These are phyloP conservation scores for Camillea tinctor DNA, from an alignment of 2,329 filamentous ascomycete genomes.

Conservation along the genomic window DNA sequence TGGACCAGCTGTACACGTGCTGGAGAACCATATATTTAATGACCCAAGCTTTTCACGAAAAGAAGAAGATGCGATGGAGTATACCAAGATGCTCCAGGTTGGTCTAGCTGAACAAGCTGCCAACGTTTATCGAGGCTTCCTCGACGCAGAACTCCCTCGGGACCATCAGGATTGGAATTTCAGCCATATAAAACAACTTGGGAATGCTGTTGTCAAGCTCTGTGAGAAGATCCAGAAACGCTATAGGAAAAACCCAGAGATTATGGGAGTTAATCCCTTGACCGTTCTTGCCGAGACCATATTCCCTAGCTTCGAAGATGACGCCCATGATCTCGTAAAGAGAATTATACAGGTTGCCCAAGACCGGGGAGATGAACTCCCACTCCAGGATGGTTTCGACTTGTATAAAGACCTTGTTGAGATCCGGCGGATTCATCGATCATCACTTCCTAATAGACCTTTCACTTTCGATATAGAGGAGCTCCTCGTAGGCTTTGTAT, in stretches of 20 bases:
- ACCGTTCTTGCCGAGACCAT: conserved; percentile 78
- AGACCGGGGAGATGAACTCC: conserved; percentile 70
- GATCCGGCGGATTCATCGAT: conserved; percentile 76
- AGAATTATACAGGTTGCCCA: conserved; percentile 75
- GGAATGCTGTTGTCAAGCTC: conserved; percentile 80
- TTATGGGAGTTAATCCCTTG: conserved; percentile 70
- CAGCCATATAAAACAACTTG: conserved; percentile 83
- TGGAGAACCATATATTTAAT: conserved; percentile 78
- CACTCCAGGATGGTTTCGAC: conserved; percentile 89
- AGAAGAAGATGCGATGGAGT: conserved; percentile 69
- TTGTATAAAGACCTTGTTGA: conserved; percentile 86
- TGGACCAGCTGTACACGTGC: conserved; percentile 73
- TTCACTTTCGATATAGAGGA: conserved; percentile 90
- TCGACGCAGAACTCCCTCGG: conserved; percentile 77
- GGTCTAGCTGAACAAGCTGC: conserved; percentile 72
- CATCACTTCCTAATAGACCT: conserved; percentile 67
- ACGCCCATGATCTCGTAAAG: conserved; percentile 80
- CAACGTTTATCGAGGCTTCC: conserved; percentile 74
- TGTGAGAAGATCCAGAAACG: conserved; percentile 89
- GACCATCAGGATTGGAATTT: conserved; percentile 86
- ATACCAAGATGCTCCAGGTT: conserved; percentile 68
- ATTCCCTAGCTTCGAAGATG: conserved; percentile 86
- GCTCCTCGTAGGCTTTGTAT: conserved; percentile 86
- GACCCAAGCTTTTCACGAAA: conserved; percentile 75
- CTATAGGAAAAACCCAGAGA: conserved; percentile 81